These are phyloP conservation scores for Candida pseudoviswanathii DNA, from an alignment of 1,139 yeast species.

Conservation along the genomic window DNA sequence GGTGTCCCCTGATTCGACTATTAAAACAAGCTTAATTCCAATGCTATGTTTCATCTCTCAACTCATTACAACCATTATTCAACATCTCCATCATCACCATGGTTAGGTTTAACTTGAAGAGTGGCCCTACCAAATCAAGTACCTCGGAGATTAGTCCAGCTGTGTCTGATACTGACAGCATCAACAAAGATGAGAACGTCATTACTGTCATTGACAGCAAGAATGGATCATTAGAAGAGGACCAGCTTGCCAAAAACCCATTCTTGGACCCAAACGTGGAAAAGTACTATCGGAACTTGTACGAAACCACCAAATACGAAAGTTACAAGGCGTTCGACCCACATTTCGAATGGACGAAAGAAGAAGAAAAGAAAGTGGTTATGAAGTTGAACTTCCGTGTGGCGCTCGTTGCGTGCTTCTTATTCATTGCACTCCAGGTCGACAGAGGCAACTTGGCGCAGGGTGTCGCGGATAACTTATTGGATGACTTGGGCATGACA, in stretches of 20 bases:
- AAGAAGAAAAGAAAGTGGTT: slow-evolving; percentile 32
- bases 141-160: neutral
- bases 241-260: slow-evolving; percentile 8
- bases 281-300: slow-evolving; percentile 21
- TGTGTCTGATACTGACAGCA: too few relatives aligned
- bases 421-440: slow-evolving; percentile 35
- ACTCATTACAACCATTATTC: neutral
- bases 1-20: too few relatives aligned
- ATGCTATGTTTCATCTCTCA: too few relatives aligned
- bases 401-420: slow-evolving; percentile 31
- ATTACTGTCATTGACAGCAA: neutral
- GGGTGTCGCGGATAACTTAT: slow-evolving; percentile 35
- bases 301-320: slow-evolving; percentile 34
- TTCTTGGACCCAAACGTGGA: slow-evolving; percentile 13
- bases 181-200: neutral
- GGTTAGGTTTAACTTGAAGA: neutral
- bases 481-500: slow-evolving; percentile 29
- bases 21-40: too few relatives aligned
- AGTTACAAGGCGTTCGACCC: slow-evolving; percentile 38
- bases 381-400: slow-evolving; percentile 29
- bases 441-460: slow-evolving; percentile 35
- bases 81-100: too few relatives aligned
- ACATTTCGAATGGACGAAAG: slow-evolving; percentile 32
- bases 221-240: neutral
- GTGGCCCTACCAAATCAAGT: neutral